Base-by-base conservation (phyloP, 2,329 filamentous ascomycete genomes). In the Aspergillus brunneoviolaceus region DNA sequence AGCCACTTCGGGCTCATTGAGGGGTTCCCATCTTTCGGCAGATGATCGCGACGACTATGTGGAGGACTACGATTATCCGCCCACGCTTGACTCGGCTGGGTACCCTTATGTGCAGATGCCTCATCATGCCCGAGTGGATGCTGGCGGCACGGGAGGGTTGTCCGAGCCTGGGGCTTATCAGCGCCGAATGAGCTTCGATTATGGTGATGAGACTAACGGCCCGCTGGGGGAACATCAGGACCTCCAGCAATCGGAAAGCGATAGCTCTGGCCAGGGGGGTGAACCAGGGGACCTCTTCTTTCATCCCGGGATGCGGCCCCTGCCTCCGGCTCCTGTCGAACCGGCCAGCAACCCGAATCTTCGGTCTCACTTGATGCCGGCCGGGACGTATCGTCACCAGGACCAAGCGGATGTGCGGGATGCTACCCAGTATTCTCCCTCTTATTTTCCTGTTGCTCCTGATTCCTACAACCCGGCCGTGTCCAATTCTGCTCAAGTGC, bases 211-310 rank as follows among this genome's bases (percentile, higher is more conserved):
- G 74, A 82, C 50, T 65, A 94, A 98, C 72, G 81, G 50, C 76
- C 85, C 72, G 81, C 84, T 84, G 78, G 59, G 82, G 77, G 64
- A 89, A 79, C 67, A 85, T 77, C 68, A 77, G 66, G 65, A 70
- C 52, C 71, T 74, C 58, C 69, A 80, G 60, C 76, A 74, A 51
- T 83, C 81, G 42, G 77, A 75, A 16, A 87, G 85, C 66, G 87
- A 91, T 42, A 90, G 88, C 29, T 87, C 88, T 1, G 77, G 80
- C 39, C 86, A 86, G 64, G 87, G 90, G 49, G 91, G 92, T 49
- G 91, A 93, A 58, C 91, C 92, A 63, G 90, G 90, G 19, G 95
- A 96, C 68, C 87, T 98, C 72, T 96, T 96, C 73, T 99, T 96
- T 74, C 92, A 98, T 69, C 93, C 93, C 19, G 91, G 91, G 45